Evolutionary conservation across 805 yeast genomes (phyloP).

Genomic region (Myxozyma kluyveri): DNA sequence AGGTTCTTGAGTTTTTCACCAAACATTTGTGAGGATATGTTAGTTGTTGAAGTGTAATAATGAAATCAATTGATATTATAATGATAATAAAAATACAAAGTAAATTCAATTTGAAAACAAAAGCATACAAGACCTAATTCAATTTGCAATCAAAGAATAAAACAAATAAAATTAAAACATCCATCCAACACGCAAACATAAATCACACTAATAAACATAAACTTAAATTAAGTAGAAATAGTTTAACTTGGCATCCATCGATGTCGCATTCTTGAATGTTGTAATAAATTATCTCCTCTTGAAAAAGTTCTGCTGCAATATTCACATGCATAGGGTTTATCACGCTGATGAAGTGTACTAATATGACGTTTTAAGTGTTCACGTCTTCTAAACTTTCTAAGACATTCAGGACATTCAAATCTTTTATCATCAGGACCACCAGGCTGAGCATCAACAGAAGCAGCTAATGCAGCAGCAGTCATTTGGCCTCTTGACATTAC

Average conservation of each 20-base stretch:
- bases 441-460: slow-evolving; percentile 4
- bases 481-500: not conserved
- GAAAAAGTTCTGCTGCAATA: slow-evolving; percentile 64
- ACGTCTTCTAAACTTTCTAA: slow-evolving; percentile 66
- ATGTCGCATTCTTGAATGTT: slow-evolving; percentile 60
- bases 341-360: slow-evolving; percentile 66
- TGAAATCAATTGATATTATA: no score
- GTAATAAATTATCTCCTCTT: slow-evolving; percentile 63
- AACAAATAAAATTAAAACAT: no score
- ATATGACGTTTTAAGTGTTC: slow-evolving; percentile 76
- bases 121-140: no score
- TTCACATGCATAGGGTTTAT: slow-evolving; percentile 64
- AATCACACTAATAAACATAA: no score
- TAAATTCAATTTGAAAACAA: no score
- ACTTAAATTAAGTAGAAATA: no score
- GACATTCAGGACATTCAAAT: slow-evolving; percentile 62
- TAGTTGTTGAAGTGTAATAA: no score
- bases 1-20: not conserved
- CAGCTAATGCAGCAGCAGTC: slow-evolving; percentile 7
- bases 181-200: no score
- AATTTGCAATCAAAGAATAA: no score
- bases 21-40: not conserved
- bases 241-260: slow-evolving; percentile 5
- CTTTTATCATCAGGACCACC: slow-evolving; percentile 22
- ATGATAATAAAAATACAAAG: no score